Evolutionary conservation across 257 asterid species (phyloP).

Genomic region (Echium plantagineum): DNA sequence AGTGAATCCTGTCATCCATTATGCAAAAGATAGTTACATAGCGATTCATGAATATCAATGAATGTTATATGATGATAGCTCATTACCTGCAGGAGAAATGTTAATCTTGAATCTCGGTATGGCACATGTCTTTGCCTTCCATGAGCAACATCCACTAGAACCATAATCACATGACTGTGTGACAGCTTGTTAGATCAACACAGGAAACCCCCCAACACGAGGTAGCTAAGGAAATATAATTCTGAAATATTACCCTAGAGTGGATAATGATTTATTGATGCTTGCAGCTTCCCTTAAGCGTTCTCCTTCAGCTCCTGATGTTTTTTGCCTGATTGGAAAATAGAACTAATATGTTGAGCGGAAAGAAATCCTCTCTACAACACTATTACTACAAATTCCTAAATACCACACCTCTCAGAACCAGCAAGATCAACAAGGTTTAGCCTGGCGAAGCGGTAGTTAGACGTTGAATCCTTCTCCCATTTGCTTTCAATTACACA

Average conservation of each 20-base stretch:
- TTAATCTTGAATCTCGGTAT: slow-evolving; percentile 88
- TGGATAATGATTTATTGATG: slow-evolving; percentile 82
- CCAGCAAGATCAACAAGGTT: slow-evolving; percentile 99
- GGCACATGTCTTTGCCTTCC: slow-evolving; percentile 88
- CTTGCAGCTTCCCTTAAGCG: slow-evolving; percentile 93
- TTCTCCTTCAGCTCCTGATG: slow-evolving; percentile 98
- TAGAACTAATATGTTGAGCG: slow-evolving; percentile 7
- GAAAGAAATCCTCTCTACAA: neutral
- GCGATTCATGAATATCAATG: neutral
- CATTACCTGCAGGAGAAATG: slow-evolving; percentile 92
- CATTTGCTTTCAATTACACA: slow-evolving; percentile 94
- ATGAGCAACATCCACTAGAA: slow-evolving; percentile 84
- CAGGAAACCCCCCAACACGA: slow-evolving; percentile 12
- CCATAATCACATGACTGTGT: slow-evolving; percentile 93
- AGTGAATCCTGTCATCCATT: slow-evolving; percentile 68
- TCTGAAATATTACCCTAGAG: slow-evolving; percentile 59
- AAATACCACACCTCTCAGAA: slow-evolving; percentile 63
- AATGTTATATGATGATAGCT: slow-evolving; percentile 5
- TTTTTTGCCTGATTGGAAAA: slow-evolving; percentile 57
- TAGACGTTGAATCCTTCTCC: slow-evolving; percentile 82
- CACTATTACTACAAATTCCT: neutral
- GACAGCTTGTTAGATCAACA: slow-evolving; percentile 8
- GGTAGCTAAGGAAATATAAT: slow-evolving; percentile 1
- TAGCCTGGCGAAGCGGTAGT: slow-evolving; percentile 85
- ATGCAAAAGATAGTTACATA: slow-evolving; percentile 6